Evolutionary conservation across 2,329 filamentous ascomycete genomes (phyloP), one percentile per base, ranked within the genome.

Genomic region (Sporothrix sp.): DNA sequence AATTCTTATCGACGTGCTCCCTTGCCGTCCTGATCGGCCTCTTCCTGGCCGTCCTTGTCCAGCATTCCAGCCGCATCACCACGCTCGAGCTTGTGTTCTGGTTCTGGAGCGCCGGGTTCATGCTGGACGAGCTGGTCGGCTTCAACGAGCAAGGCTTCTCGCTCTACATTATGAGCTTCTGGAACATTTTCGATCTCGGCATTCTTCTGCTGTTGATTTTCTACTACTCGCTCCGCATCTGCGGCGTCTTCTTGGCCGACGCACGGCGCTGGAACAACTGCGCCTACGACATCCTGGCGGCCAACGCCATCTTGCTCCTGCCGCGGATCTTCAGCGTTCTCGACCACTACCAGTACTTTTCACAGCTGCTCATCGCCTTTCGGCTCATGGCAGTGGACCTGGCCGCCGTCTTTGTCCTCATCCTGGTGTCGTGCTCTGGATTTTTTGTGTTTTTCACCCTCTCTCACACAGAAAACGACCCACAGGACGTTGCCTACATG

Each of bases 71-170:
- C 49, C 76, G 82, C 48, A 95, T 97, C 60, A 95, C 88, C 1
- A 78, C 79, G 0, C 71, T 96, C 9, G 91, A 97, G 65, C 72
- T 96, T 14, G 65, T 95, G 11, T 96, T 97, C 67, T 97, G 91
- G 91, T 87, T 96, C 65, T 97, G 91, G 90, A 95, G 88, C 62
- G 87, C 88, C 23, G 91, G 91, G 1, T 96, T 94, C 66, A 95
- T 96, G 88, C 79, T 96, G 28, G 91, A 96, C 61, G 91, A 96
- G 67, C 78, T 97, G 20, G 89, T 96, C 16, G 90, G 90, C 10
- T 96, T 96, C 72, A 95, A 90, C 58, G 91, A 97, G 65, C 89
- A 96, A 67, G 91, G 91, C 3, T 96, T 96, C 64, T 90, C 89
- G 33, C 78, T 97, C 27, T 97, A 96, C 68, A 87, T 96, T 61